Base-by-base conservation (phyloP, 768 basidiomycete genomes). In the Pulveroboletus ravenelii region DNA sequence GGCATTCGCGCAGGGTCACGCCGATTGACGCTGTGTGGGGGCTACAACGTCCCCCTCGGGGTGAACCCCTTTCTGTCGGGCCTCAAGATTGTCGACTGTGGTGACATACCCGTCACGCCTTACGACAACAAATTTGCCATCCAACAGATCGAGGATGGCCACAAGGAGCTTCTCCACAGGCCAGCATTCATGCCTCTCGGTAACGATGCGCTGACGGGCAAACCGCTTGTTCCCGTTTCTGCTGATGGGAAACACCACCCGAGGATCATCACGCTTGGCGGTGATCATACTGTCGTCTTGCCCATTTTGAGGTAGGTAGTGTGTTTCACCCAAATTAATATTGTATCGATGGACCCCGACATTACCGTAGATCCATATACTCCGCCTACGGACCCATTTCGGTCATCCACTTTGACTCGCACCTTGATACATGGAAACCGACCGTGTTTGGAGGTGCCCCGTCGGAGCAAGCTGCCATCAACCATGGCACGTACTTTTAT, bases 401-500 rank as follows among this genome's bases (percentile, higher is more conserved):
- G 29, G 85, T 89, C 43, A 89, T 92, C 45, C 91, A 93, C 67
- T 91, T 93, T 62, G 91, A 93, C 65, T 85, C 87, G 30, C 88
- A 92, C 68, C 77, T 90, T 32, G 85, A 87, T 60, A 87, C 85
- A 10, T 87, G 85, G 86, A 85, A 84, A 60, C 84, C 85, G 5
- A 72, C 78, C 30, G 81, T 86, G 10, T 87, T 87, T 60, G 87
- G 87, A 20, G 85, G 84, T 10, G 81, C 86, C 3, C 85, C 84
- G 4, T 84, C 84, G 25, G 74, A 76, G 1, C 83, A 84, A 50
- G 86, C 85, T 0, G 81, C 82, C 18, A 82, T 93, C 55, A 92
- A 88, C 53, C 91, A 93, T 52, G 91, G 90, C 12, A 90, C 88
- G 3, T 93, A 92, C 72, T 93, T 93, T 68, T 93, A 89, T 70